These are phyloP conservation scores for Fragilaria crotonensis DNA, from an alignment of 108 stramenopile species.

Conservation along the genomic window DNA sequence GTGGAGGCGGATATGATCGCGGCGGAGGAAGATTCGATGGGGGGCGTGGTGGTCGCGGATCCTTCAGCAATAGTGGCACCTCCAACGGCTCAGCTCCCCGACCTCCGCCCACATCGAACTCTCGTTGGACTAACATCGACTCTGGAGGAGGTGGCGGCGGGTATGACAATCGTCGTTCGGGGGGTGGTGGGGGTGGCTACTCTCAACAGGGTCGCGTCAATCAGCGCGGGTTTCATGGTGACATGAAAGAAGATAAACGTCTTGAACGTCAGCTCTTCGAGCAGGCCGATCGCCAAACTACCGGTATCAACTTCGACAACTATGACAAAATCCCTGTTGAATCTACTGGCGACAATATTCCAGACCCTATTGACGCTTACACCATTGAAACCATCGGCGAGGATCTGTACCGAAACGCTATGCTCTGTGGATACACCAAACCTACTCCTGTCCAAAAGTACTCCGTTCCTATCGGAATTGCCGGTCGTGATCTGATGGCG, in stretches of 20 bases:
- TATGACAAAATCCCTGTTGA: conserved; percentile 99
- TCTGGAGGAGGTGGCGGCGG: conserved; percentile 21
- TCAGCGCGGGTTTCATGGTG: conserved; percentile 83
- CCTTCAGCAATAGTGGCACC: conserved; percentile 13
- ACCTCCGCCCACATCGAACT: conserved; percentile 37
- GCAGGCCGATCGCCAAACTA: conserved; percentile 72
- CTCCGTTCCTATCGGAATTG: conserved; percentile 88
- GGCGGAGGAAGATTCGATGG: conserved; percentile 12
- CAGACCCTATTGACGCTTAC: conserved; percentile 90
- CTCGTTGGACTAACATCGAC: conserved; percentile 38
- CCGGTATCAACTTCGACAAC: conserved; percentile 99
- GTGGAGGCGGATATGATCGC: conserved; percentile 24
- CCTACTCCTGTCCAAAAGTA: conserved; percentile 99
- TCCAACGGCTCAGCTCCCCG: conserved; percentile 6
- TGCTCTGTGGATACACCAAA: conserved; percentile 87
- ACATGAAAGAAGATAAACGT: conserved; percentile 67
- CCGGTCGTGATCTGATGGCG: conserved; percentile 94
- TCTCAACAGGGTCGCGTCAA: conserved; percentile 26
- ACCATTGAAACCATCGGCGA: conserved; percentile 82
- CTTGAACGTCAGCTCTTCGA: conserved; percentile 70
- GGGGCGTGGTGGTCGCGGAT: conserved; percentile 17
- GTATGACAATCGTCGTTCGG: conserved; percentile 19
- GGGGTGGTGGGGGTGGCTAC: conserved; percentile 27
- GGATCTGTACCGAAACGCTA: conserved; percentile 83
- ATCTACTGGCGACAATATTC: conserved; percentile 72